Conservation (phyloP, 345 rosid genomes). For the Noccaea caerulescens region DNA sequence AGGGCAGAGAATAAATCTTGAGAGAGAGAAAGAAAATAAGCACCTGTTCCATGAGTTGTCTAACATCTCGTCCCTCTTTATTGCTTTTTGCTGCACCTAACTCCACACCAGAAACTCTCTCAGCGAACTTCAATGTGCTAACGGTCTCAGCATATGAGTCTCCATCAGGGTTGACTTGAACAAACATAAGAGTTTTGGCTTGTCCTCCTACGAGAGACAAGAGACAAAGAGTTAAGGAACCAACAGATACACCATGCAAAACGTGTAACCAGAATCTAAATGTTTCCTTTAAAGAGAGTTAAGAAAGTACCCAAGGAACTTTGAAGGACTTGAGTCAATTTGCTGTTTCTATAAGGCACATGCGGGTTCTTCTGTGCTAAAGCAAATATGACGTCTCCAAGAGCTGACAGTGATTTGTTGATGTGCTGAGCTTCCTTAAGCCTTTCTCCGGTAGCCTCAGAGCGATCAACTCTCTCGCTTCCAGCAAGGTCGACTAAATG, state of each 20-base stretch:
- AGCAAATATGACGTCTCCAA: conserved; percentile 94
- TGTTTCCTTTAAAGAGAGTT: not conserved
- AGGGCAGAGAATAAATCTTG: not conserved
- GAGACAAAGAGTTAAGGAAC: conserved; percentile 8
- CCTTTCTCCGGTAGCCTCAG: conserved; percentile 97
- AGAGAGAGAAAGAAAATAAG: not conserved
- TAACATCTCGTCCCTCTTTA: conserved; percentile 85
- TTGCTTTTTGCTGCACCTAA: conserved; percentile 91
- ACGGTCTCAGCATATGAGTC: conserved; percentile 88
- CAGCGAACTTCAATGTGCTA: conserved; percentile 92
- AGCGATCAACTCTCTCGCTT: conserved; percentile 95
- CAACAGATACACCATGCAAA: not conserved
- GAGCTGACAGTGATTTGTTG: conserved; percentile 92
- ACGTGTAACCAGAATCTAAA: conserved; percentile 7
- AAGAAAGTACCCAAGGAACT: conserved; percentile 78
- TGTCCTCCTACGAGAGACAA: conserved; percentile 73
- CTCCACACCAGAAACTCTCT: conserved; percentile 98
- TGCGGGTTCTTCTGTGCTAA: conserved; percentile 84
- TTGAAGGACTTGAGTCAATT: conserved; percentile 96
- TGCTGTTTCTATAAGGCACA: conserved; percentile 96
- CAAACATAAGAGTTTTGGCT: conserved; percentile 97
- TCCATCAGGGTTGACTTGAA: conserved; percentile 93
- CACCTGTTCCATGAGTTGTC: conserved; percentile 96
- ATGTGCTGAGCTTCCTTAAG: conserved; percentile 96
- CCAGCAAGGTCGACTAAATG: conserved; percentile 98